Percentiles rank a stretch among this genome's conserved stretches.
These are phyloP conservation scores for Leucogyrophana mollusca DNA, from an alignment of 768 basidiomycete genomes.

Conservation along the genomic window DNA sequence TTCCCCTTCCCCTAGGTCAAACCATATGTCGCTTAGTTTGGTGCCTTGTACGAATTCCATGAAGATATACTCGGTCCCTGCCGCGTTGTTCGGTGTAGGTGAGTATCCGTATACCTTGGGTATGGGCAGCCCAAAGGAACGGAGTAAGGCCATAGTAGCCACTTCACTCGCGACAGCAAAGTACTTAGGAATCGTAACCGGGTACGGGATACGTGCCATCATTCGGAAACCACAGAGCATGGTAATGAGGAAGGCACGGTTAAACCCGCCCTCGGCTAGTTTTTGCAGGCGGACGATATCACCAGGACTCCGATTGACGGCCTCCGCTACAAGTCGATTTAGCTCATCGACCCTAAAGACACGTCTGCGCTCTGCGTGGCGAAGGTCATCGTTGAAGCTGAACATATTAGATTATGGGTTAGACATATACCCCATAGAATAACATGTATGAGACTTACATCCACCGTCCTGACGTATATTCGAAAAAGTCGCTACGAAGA, in stretches of 20 bases:
- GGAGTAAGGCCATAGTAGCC: constrained; percentile 24
- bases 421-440: constrained; percentile 25
- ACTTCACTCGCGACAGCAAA: constrained; percentile 27
- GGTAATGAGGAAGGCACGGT: constrained; percentile 30
- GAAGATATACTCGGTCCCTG: constrained; percentile 25
- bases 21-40: constrained; percentile 40
- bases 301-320: constrained; percentile 33
- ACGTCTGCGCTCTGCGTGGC: constrained; percentile 42
- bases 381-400: constrained; percentile 45
- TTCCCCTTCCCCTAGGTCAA: constrained; percentile 33
- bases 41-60: constrained; percentile 35
- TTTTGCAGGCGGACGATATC: constrained; percentile 38
- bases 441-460: constrained; percentile 38
- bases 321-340: constrained; percentile 45
- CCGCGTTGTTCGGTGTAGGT: constrained; percentile 26
- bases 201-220: too few species aligned
- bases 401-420: constrained; percentile 24
- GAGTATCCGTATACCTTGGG: constrained; percentile 28
- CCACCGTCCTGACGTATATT: constrained; percentile 43
- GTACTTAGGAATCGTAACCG: constrained; percentile 21
- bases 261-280: constrained; percentile 40
- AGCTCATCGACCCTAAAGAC: constrained; percentile 42
- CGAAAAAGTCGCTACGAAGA: constrained; percentile 34
- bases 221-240: constrained; percentile 19
- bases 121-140: constrained; percentile 25